phyloP scores from a whole-genome alignment of 306 rosid genomes.

The Prinsepia uniflora region DNA sequence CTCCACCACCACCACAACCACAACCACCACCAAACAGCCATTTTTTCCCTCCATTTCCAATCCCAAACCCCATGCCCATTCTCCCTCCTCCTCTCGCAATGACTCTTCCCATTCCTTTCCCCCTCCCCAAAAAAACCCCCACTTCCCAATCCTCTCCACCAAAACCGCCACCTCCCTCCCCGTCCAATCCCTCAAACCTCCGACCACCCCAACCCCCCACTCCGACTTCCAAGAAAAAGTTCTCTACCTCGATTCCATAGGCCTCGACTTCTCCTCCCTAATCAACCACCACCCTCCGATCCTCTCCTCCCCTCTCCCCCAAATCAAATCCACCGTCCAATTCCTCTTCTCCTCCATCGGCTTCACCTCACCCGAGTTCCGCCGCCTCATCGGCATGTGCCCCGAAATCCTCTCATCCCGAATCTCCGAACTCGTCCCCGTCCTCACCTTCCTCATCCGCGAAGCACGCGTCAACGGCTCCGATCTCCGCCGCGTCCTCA shows the following conservation, averaged over 20 bases:
- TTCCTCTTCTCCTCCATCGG: slow-evolving; percentile 49
- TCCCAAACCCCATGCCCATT: neutral
- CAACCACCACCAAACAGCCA: slow-evolving; percentile 17
- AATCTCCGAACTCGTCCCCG: slow-evolving; percentile 50
- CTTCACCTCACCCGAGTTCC: slow-evolving; percentile 58
- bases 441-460: slow-evolving; percentile 71
- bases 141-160: slow-evolving; percentile 18
- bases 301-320: slow-evolving; percentile 47
- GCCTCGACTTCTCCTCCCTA: slow-evolving; percentile 69
- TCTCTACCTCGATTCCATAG: slow-evolving; percentile 78
- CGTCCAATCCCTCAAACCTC: slow-evolving; percentile 14
- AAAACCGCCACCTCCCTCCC: slow-evolving; percentile 23
- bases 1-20: slow-evolving; percentile 11
- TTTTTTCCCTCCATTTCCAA: neutral
- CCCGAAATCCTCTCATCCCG: slow-evolving; percentile 64
- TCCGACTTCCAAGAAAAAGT: slow-evolving; percentile 54
- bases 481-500: slow-evolving; percentile 51
- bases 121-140: neutral
- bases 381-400: slow-evolving; percentile 68
- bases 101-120: slow-evolving; percentile 13
- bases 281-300: slow-evolving; percentile 58
- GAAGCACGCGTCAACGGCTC: slow-evolving; percentile 57
- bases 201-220: slow-evolving; percentile 5
- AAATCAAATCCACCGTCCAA: slow-evolving; percentile 60
- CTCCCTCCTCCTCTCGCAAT: slow-evolving; percentile 16